Conservation (phyloP, 805 yeast species). For the Kluyveromyces dobzhanskii region DNA sequence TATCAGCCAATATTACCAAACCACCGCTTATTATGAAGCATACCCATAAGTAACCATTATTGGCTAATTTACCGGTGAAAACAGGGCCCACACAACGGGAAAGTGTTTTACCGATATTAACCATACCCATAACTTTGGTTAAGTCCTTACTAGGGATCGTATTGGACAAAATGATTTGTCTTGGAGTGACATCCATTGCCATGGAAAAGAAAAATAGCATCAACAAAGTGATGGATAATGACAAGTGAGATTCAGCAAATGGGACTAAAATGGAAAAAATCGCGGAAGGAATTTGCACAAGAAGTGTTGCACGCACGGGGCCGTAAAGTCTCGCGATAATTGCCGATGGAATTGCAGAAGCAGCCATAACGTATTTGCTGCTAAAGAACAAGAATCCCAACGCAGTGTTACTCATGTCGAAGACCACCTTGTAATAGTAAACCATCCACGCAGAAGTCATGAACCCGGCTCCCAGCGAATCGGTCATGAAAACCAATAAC, state of each 20-base stretch:
- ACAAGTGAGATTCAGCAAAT: conserved; percentile 30
- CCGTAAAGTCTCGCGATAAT: conserved; percentile 58
- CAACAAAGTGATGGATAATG: conserved; percentile 42
- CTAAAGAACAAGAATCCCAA: conserved; percentile 63
- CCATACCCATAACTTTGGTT: conserved; percentile 74
- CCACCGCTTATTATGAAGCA: conserved; percentile 47
- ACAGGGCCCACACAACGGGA: conserved; percentile 79
- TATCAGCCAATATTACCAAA: conserved; percentile 36
- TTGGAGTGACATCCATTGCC: conserved; percentile 88
- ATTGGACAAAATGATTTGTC: conserved; percentile 71
- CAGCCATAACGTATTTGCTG: conserved; percentile 53
- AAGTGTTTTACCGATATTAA: conserved; percentile 77
- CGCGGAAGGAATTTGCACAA: conserved; percentile 74
- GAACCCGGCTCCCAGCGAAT: conserved; percentile 82
- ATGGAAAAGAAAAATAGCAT: conserved; percentile 52
- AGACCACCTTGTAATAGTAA: conserved; percentile 60
- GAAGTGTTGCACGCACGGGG: conserved; percentile 66
- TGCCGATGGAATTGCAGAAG: conserved; percentile 74
- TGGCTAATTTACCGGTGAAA: conserved; percentile 69
- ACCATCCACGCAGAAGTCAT: conserved; percentile 87
- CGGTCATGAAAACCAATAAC: conserved; percentile 63
- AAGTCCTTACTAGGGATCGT: conserved; percentile 56
- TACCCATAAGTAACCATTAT: conserved; percentile 34
- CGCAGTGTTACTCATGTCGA: conserved; percentile 43
- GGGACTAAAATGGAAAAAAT: conserved; percentile 51